These are phyloP conservation scores for Basipetospora chlamydospora DNA, from an alignment of 2,329 filamentous ascomycete species.

Conservation along the genomic window DNA sequence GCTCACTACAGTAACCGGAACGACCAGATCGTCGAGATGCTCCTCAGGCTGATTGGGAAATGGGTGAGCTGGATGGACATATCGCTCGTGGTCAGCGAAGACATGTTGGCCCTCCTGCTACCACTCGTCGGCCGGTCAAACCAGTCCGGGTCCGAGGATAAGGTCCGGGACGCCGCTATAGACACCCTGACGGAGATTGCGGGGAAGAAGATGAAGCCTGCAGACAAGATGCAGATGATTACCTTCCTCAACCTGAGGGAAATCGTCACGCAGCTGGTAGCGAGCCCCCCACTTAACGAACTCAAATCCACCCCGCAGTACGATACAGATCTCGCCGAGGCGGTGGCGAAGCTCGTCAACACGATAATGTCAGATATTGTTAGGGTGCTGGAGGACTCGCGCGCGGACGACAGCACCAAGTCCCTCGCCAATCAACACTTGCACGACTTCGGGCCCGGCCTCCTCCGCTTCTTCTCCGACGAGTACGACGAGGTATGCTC, in stretches of 20 bases:
- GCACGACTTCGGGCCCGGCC: conserved; percentile 68
- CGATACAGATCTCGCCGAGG: conserved; percentile 89
- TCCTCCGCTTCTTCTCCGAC: conserved; percentile 90
- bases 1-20: conserved; percentile 58
- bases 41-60: conserved; percentile 79
- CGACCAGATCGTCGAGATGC: conserved; percentile 68
- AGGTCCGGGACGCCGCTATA: conserved; percentile 78
- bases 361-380: conserved; percentile 78
- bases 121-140: conserved; percentile 71
- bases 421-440: conserved; percentile 69
- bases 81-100: conserved; percentile 76
- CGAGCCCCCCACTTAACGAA: conserved; percentile 66
- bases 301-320: conserved; percentile 71
- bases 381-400: conserved; percentile 59
- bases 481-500: conserved; percentile 98
- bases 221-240: conserved; percentile 90
- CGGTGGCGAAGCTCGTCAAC: conserved; percentile 90
- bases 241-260: conserved; percentile 74
- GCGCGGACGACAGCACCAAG: conserved; percentile 47
- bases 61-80: conserved; percentile 99
- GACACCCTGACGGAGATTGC: conserved; percentile 93
- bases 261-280: conserved; percentile 74
- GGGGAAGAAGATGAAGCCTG: conserved; percentile 91
- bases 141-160: conserved; percentile 50
- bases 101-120: conserved; percentile 72